Evolutionary conservation across 345 rosid genomes (phyloP).

Genomic region (Fremontodendron californicum): DNA sequence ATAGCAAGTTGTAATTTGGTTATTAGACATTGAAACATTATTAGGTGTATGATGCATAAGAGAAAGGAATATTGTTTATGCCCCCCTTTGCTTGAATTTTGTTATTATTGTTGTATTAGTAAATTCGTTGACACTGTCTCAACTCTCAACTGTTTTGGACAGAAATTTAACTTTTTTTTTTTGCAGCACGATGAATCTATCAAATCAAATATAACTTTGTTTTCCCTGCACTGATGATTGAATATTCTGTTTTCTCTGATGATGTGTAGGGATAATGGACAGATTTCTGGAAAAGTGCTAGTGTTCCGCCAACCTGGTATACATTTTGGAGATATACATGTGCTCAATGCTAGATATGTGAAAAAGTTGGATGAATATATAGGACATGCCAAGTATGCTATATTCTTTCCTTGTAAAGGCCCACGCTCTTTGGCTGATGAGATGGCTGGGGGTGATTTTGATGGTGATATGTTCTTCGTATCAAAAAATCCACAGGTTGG

Average conservation of each 20-base stretch:
- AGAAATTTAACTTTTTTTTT: background rate
- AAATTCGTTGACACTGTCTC: background rate
- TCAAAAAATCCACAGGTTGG: slow-evolving; percentile 70
- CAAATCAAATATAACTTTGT: background rate
- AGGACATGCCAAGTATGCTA: slow-evolving; percentile 74
- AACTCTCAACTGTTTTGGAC: background rate
- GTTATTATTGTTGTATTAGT: background rate
- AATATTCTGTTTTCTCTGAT: background rate
- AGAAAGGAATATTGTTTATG: background rate
- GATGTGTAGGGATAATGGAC: slow-evolving; percentile 56
- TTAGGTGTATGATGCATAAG: background rate
- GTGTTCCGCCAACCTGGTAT: slow-evolving; percentile 81
- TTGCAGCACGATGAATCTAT: background rate
- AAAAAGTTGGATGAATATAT: slow-evolving; percentile 45
- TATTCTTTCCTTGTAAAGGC: slow-evolving; percentile 65
- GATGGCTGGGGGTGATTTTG: slow-evolving; percentile 77
- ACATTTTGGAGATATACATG: slow-evolving; percentile 83
- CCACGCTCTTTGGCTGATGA: slow-evolving; percentile 75
- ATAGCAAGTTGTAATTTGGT: background rate
- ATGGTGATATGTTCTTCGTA: slow-evolving; percentile 73
- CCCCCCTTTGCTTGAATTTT: background rate
- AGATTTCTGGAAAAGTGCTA: slow-evolving; percentile 65
- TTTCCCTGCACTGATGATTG: background rate
- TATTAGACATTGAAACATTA: background rate
- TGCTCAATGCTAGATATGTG: slow-evolving; percentile 57